These are phyloP conservation scores for Chaetomium tenue DNA, from an alignment of 495 filamentous ascomycete genomes.

Conservation along the genomic window DNA sequence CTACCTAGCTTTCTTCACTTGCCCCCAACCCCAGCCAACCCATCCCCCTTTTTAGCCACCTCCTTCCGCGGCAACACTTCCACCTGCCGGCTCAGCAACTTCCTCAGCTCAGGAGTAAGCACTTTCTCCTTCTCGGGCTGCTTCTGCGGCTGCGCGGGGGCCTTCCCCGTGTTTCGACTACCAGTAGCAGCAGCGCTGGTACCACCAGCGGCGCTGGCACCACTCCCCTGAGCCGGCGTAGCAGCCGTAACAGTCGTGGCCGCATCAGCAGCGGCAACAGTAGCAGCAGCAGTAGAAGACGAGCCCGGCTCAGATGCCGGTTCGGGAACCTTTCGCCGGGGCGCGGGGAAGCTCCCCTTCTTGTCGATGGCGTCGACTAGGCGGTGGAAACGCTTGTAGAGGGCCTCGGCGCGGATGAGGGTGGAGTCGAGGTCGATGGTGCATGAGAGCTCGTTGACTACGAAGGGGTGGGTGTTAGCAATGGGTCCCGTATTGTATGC, in stretches of 20 bases:
- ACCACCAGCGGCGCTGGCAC: background rate
- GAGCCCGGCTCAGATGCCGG: slow-evolving; percentile 20
- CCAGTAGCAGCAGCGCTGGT: background rate
- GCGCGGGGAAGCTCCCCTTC: slow-evolving; percentile 71
- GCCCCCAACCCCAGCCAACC: slow-evolving; percentile 15
- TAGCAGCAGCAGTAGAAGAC: slow-evolving; percentile 11
- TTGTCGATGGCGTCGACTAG: slow-evolving; percentile 88
- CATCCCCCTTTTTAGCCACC: slow-evolving; percentile 45
- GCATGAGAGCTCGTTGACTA: slow-evolving; percentile 90
- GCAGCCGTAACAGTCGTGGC: background rate
- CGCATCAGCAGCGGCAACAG: background rate
- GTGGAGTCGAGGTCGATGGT: slow-evolving; percentile 87
- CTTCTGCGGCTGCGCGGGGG: slow-evolving; percentile 15
- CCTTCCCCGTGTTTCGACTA: slow-evolving; percentile 22
- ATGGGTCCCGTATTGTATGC: background rate
- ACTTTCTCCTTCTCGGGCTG: slow-evolving; percentile 59
- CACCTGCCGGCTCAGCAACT: slow-evolving; percentile 70
- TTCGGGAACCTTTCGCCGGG: slow-evolving; percentile 30
- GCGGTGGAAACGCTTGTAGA: slow-evolving; percentile 84
- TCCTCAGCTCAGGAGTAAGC: slow-evolving; percentile 78
- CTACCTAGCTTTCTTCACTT: background rate
- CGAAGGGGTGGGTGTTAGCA: background rate
- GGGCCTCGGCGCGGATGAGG: slow-evolving; percentile 78
- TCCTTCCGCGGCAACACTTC: slow-evolving; percentile 58
- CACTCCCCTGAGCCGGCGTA: background rate